Evolutionary conservation across 352 stramenopile species (phyloP), one percentile per base, ranked within the genome.

Genomic region (Phytophthora tubulina): DNA sequence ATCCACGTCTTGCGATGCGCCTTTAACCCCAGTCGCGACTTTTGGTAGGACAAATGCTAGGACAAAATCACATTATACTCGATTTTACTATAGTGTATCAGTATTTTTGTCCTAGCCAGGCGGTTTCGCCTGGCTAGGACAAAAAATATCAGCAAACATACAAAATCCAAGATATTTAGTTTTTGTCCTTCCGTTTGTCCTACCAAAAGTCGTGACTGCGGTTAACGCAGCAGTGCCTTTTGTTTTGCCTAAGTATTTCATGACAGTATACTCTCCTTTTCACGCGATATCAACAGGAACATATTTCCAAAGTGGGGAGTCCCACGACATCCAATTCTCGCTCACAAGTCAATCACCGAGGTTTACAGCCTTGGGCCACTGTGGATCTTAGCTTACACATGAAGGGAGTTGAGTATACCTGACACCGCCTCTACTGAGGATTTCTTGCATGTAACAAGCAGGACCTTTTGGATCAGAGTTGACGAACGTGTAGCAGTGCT

Each of bases 391-490:
- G 45, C 45, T 15, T 65, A 44, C 1, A 65, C 32, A 32, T 65
- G 57, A 27, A 49, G 31, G 5, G 31, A 36, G 32, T 53, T n/a
- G 13, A 63, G 30, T 4, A 45, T 63, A 36, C 55, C 55, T 6
- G 55, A 63, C 31, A 63, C 55, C 4, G 55, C 55, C 5, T 42
- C 55, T 6, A 63, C 41, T 56, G 55, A 49, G 14, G 13, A 17
- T 15, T 45, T 72, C 64, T 76, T 76, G n/a, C 42, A 76, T 32
- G 54, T 76, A 73, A 48, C 70, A 76, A 6, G 65, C 63, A 31
- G 70, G 39, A 14, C 11, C 38, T 44, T 57, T 42, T 27, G 63
- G 54, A 48, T 66, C 42, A 2, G 42, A 49, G 61, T 78, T 78
- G 32, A 75, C 41, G 36, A 74, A 78, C 30, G 58, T 75, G 57